Base-by-base conservation (phyloP, 306 rosid genomes). In the Abrus pulchellus region DNA sequence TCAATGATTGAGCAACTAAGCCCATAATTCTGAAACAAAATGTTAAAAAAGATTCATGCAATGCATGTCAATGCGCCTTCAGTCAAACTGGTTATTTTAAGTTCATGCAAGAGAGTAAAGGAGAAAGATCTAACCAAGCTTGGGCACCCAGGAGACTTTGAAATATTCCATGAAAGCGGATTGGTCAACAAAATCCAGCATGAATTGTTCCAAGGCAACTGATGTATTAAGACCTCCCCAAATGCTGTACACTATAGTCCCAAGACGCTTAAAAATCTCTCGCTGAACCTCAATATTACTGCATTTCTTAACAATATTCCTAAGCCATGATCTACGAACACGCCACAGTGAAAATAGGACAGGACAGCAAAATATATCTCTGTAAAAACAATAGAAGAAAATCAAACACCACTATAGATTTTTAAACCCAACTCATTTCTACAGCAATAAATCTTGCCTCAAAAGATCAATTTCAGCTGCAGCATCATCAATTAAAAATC, bases 341-440 rank as follows among this genome's bases (percentile, higher is more conserved):
- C 97, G 94, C 99, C 99, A 95, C 9, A 91, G 90, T 14, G 97
- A 90, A 84, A 95, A 95, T 41, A 95, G 86, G 69, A 95, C 83
- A 28, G 99, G 97, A 68, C 97, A 95, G 72, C 87, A 41, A 81
- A 95, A 93, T 82, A 88, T 78, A 59, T 93, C 97, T 85, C 99
- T 95, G 92, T 75, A 85, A 81, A 77, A 80, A 30, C 62, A 82
- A 56, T 63, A 69, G 80, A 66, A 48, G 77, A 57, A 43, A 86
- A 40, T 54, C 56, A 38, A 74, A 34, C 48, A 76, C 6, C 29
- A 4, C 30, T 29, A 60, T 3, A 28, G 55, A 82, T 41, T 20
- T 47, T 40, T 60, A 52, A 75, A 74, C 79, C 62, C 67, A 64
- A 80, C 56, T 48, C 40, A 57, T 68, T 41, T 44, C 28, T 27